Percentiles rank a stretch among this genome's conserved stretches.
phyloP scores from a whole-genome alignment of 352 stramenopile species.

The Phytopythium aichiense region DNA sequence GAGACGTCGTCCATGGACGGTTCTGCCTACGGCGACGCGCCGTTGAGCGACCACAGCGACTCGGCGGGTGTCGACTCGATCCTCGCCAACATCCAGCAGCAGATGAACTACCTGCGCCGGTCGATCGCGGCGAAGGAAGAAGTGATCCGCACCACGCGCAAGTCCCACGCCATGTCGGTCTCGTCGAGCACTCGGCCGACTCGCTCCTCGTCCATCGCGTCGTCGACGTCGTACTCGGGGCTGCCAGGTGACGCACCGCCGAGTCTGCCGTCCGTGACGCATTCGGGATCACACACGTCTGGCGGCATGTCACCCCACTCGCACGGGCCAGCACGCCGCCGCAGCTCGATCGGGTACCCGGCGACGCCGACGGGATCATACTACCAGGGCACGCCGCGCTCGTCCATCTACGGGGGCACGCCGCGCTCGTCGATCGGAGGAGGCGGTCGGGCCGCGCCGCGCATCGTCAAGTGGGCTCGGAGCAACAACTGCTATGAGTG shows the following conservation, averaged over 20 bases:
- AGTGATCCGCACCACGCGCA: slow-evolving; percentile 39
- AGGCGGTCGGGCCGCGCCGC: slow-evolving; percentile 31
- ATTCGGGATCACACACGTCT: slow-evolving; percentile 28
- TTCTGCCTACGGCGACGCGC: slow-evolving; percentile 23
- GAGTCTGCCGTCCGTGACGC: slow-evolving; percentile 31
- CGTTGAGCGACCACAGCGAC: slow-evolving; percentile 25
- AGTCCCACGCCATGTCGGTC: slow-evolving; percentile 53
- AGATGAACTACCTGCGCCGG: slow-evolving; percentile 78
- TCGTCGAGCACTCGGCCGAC: slow-evolving; percentile 58
- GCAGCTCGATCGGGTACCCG: slow-evolving; percentile 26
- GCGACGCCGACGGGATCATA: slow-evolving; percentile 29
- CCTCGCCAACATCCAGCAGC: slow-evolving; percentile 75
- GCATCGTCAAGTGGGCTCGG: slow-evolving; percentile 79
- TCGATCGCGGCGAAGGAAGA: slow-evolving; percentile 68
- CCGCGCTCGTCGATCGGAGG: slow-evolving; percentile 20
- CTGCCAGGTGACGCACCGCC: slow-evolving; percentile 24
- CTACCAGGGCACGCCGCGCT: slow-evolving; percentile 24
- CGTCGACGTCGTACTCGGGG: slow-evolving; percentile 43
- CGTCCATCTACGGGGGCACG: slow-evolving; percentile 21
- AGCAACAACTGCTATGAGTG: slow-evolving; percentile 84
- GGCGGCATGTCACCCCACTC: slow-evolving; percentile 23
- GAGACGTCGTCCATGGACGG: slow-evolving; percentile 15
- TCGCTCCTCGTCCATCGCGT: slow-evolving; percentile 61
- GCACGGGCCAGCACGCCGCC: slow-evolving; percentile 14
- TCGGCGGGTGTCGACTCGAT: slow-evolving; percentile 58